phyloP scores from a whole-genome alignment of 2,329 filamentous ascomycete genomes.

The Colletotrichum destructivum region DNA sequence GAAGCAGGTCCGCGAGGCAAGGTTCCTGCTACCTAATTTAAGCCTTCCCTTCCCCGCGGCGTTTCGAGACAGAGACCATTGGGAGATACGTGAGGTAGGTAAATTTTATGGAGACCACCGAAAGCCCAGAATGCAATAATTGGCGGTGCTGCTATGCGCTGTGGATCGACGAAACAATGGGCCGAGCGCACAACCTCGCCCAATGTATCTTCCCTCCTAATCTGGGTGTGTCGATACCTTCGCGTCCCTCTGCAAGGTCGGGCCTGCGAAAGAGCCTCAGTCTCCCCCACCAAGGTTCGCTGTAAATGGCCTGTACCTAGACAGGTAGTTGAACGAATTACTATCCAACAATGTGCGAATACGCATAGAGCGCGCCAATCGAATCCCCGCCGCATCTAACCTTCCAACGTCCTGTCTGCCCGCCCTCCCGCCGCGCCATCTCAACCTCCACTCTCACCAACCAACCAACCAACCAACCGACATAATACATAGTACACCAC shows the following conservation, averaged over 20 bases:
- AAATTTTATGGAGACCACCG: too few relatives aligned
- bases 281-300: slow-evolving; percentile 26
- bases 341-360: too few relatives aligned
- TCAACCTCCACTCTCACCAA: slow-evolving; percentile 4
- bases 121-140: too few relatives aligned
- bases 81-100: background rate
- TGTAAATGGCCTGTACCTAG: slow-evolving; percentile 19
- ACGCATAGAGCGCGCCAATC: slow-evolving; percentile 4
- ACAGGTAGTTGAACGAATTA: too few relatives aligned
- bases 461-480: too few relatives aligned
- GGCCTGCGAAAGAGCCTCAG: slow-evolving; percentile 27
- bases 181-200: background rate
- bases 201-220: background rate
- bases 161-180: slow-evolving; percentile 22
- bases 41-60: slow-evolving; percentile 19
- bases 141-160: slow-evolving; percentile 17
- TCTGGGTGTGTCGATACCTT: background rate
- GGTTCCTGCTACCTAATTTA: slow-evolving; percentile 24
- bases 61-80: slow-evolving; percentile 16
- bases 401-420: slow-evolving; percentile 23
- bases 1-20: background rate
- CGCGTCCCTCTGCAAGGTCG: background rate
- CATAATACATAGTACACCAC: background rate
- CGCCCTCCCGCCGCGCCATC: slow-evolving; percentile 7
- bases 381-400: slow-evolving; percentile 28